A percentile compares a stretch with the other conserved stretches of the same genome.
These are phyloP conservation scores for Graphiopsis chlorocephala DNA, from an alignment of 2,329 filamentous ascomycete species.

Conservation along the genomic window DNA sequence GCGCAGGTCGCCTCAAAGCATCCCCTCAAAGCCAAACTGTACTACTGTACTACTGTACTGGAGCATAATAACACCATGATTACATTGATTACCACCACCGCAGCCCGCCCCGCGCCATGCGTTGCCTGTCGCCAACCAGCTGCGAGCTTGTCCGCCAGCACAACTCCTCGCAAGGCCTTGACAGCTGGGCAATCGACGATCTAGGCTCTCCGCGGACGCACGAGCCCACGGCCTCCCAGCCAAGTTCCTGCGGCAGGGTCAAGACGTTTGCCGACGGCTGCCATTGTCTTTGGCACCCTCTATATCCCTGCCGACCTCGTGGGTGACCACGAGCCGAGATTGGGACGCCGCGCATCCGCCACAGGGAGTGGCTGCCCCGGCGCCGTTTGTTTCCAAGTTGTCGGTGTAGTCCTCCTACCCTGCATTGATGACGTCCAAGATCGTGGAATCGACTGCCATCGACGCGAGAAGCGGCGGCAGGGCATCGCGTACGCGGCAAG, in stretches of 20 bases:
- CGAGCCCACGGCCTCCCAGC: not conserved
- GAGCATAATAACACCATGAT: not conserved
- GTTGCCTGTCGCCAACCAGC: not conserved
- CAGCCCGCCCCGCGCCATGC: not conserved
- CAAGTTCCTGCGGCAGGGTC: not conserved
- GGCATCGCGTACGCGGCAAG: not conserved
- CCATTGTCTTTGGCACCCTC: not conserved
- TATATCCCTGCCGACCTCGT: constrained; percentile 1
- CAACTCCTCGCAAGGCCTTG: not conserved
- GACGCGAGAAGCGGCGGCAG: not conserved
- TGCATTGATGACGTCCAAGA: not conserved
- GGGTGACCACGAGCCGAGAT: not conserved
- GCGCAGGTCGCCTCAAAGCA: not conserved
- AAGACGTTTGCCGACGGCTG: not conserved
- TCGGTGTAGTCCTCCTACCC: not conserved
- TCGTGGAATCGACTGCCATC: not conserved
- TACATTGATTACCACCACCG: not conserved
- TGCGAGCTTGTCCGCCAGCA: not conserved
- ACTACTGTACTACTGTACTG: not conserved
- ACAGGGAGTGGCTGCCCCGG: constrained; percentile 1
- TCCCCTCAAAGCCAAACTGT: not conserved
- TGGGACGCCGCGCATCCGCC: not conserved
- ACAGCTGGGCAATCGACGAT: constrained; percentile 1
- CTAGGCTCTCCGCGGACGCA: not conserved
- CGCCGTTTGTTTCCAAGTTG: constrained; percentile 2